Evolutionary conservation across 306 rosid genomes (phyloP), one percentile per base, ranked within the genome.

Genomic region (Pyrus pyrifolia): DNA sequence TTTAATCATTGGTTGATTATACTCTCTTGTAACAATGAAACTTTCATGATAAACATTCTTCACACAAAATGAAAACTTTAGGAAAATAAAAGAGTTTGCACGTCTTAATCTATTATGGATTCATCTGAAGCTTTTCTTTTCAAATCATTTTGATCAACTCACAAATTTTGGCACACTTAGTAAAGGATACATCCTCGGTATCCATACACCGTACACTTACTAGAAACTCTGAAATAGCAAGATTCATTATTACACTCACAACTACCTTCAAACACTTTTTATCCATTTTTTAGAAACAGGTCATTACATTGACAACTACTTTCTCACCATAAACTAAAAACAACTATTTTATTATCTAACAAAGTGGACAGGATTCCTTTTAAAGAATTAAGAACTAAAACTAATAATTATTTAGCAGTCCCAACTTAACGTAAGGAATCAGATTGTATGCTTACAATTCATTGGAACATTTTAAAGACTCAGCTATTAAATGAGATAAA

Each of bases 381-480:
- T 6, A 5, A 68, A 68, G 57, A 68, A 68, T 35, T 52, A 71
- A 31, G 46, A 11, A 31, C 33, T 31, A 53, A 27, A 27, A 49
- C 72, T 68, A 3, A 45, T 8, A 38, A 19, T 10, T 33, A 33
- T 33, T 31, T 65, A 13, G 71, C 55, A 11, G 33, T 68, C 58
- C 55, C 3, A 23, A 46, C 51, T 44, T 0, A 14, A 2, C 3
- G 12, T 8, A 27, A 27, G 40, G 21, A 7, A 52, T 10, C 19
- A 57, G 33, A 38, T 5, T 72, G 35, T 7, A 17, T 6, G 23
- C n/a, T 22, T 72, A 10, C 17, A 8, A 58, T 22, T 27, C 10
- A 71, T 5, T 23, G 29, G 33, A 72, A 73, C 52, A 74, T 45
- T 51, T 65, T 68, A 35, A 55, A 60, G 60, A 35, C 75, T 76